Conservation (phyloP, 495 filamentous ascomycete genomes). For the Penicillium bovifimosum region DNA sequence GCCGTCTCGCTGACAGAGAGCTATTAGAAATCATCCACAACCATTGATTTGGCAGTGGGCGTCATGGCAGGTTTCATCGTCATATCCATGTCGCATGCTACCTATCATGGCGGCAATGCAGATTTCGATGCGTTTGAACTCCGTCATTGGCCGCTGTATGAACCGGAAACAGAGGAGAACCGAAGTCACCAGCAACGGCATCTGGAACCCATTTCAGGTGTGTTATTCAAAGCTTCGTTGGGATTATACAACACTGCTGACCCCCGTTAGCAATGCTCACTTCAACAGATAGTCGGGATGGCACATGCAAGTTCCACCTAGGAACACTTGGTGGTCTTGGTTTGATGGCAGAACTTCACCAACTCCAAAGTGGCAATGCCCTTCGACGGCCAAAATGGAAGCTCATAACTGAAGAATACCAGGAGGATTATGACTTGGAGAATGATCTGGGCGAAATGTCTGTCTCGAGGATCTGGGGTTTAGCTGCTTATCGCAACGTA, state of each 20-base stretch:
- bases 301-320: conserved; percentile 21
- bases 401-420: conserved; percentile 25
- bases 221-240: not conserved
- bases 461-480: conserved; percentile 45
- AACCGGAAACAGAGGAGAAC: conserved; percentile 3
- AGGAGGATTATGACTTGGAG: conserved; percentile 41
- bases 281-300: conserved; percentile 9
- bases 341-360: conserved; percentile 3
- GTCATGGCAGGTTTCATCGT: conserved; percentile 19
- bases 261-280: conserved; percentile 26
- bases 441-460: conserved; percentile 41
- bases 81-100: conserved; percentile 15
- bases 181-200: conserved; percentile 9
- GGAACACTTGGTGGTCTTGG: conserved; percentile 29
- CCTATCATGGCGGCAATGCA: conserved; percentile 12
- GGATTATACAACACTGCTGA: not conserved
- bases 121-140: not conserved
- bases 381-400: conserved; percentile 26
- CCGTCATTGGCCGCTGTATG: conserved; percentile 20
- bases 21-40: conserved; percentile 14
- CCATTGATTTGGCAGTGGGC: conserved; percentile 20
- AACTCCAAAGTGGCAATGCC: not conserved
- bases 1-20: not conserved
- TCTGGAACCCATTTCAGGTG: conserved; percentile 34
- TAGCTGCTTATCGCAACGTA: conserved; percentile 37